These are phyloP conservation scores for Melastoma candidum DNA, from an alignment of 441 rosid species.

Conservation along the genomic window DNA sequence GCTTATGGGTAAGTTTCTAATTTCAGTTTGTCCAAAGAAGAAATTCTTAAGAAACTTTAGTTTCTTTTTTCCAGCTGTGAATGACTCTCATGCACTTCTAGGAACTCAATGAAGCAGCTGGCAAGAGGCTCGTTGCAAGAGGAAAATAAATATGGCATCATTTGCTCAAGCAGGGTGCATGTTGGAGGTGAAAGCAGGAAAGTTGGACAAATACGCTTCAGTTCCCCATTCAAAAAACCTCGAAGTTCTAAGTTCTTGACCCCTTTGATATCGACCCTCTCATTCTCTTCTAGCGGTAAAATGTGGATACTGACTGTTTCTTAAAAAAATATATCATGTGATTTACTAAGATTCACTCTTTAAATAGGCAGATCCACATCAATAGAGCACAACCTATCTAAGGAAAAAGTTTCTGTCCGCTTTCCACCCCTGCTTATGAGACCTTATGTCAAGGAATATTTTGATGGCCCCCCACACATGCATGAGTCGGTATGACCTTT, in stretches of 20 bases:
- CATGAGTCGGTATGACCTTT: constrained; percentile 34
- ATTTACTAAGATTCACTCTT: constrained; percentile 16
- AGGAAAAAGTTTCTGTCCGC: constrained; percentile 44
- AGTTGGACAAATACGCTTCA: constrained; percentile 22
- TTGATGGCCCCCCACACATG: constrained; percentile 44
- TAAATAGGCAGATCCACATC: constrained; percentile 49
- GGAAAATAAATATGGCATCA: constrained; percentile 37
- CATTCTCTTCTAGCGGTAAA: constrained; percentile 43
- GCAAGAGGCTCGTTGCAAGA: constrained; percentile 37
- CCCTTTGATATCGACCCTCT: constrained; percentile 43
- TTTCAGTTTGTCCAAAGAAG: constrained; percentile 20
- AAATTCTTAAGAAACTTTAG: constrained; percentile 14
- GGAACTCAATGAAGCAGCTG: constrained; percentile 17
- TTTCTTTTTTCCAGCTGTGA: constrained; percentile 11
- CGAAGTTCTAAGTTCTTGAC: constrained; percentile 53
- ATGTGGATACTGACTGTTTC: constrained; percentile 10
- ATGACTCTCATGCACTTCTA: constrained; percentile 20
- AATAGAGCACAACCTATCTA: constrained; percentile 29
- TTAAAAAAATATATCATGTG: not conserved
- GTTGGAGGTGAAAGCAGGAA: constrained; percentile 28
- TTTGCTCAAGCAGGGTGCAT: constrained; percentile 22
- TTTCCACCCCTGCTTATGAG: constrained; percentile 53
- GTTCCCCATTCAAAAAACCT: constrained; percentile 80
- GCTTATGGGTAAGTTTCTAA: constrained; percentile 17
- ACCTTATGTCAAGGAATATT: constrained; percentile 56